Base-by-base conservation (phyloP, 768 basidiomycete genomes). In the Suillus subluteus region DNA sequence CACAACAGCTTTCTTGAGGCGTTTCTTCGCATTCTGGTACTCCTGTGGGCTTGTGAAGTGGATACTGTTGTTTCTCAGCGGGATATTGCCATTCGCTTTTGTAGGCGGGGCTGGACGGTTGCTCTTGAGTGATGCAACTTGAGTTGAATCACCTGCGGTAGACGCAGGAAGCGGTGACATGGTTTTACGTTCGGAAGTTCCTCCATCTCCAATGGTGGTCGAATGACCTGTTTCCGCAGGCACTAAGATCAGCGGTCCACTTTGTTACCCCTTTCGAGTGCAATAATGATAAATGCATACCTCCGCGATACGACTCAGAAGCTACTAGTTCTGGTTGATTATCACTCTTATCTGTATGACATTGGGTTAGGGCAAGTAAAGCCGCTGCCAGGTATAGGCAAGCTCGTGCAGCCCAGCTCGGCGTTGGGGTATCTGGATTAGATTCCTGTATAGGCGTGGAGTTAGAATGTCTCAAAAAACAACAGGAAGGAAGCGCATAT, bases 1-100 rank as follows among this genome's bases (percentile, higher is more conserved):
- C 61, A 89, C 71, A 0, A 92, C 84, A 2, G 97, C 98, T 67
- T 87, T 89, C 76, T 92, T 92, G 55, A 99, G 82, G 73, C 87
- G 88, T 75, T 88, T 89, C 79, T 92, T 94, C n/a, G 96, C 96
- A 48, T 87, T 81, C 48, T 87, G 81, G 77, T 98, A 99, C 64
- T 91, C 87, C 55, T 91, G 92, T 0, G 93, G 94, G 71, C 91
- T 86, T 23, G 41, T 62, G 37, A 9, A 59, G 52, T 48, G 16
- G n/a, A 0, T 23, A 12, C 12, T 26, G 46, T 63, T 58, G 37
- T 65, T 65, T 21, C 23, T 23, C 6, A 21, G 4, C 11, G 21
- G 61, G 18, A 62, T 11, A 21, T 43, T 35, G n/a, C 23, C 58
- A 56, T 40, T 44, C n/a, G 35, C 63, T 52, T 23, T 66, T 21